phyloP scores from a whole-genome alignment of 164 flowering plant genomes.

The Aristolochia californica region DNA sequence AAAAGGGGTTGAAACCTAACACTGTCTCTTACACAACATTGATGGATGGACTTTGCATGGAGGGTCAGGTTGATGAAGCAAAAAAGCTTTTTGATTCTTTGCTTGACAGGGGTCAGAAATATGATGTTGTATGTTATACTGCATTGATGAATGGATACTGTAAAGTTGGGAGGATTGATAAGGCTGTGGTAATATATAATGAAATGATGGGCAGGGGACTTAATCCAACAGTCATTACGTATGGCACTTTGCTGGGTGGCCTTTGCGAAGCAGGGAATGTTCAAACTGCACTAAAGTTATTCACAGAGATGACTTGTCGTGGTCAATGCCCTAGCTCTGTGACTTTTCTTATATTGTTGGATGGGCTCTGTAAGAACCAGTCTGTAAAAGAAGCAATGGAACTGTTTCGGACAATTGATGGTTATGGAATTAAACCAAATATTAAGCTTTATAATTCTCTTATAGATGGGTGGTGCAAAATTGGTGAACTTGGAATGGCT shows the following conservation, averaged over 20 bases:
- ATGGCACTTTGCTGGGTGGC: constrained; percentile 34
- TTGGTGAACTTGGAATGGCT: too few species aligned
- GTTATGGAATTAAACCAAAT: too few species aligned
- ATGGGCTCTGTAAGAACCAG: constrained; percentile 3
- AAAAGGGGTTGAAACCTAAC: constrained; percentile 2
- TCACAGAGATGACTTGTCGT: constrained; percentile 48
- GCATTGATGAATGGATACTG: constrained; percentile 23
- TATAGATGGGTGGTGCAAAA: too few species aligned
- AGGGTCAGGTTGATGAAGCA: constrained; percentile 19
- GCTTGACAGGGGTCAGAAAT: constrained; percentile 36
- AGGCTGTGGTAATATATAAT: constrained; percentile 53
- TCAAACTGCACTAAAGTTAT: constrained; percentile 63
- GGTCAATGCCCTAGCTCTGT: constrained; percentile 46
- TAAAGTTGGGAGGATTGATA: constrained; percentile 40
- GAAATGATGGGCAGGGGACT: constrained; percentile 65
- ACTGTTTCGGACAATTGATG: too few species aligned
- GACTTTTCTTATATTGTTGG: constrained; percentile 56
- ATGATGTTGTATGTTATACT: constrained; percentile 74
- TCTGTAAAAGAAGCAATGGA: too few species aligned
- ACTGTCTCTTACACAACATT: constrained; percentile 6
- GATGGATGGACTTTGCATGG: constrained; percentile 9
- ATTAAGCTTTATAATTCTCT: too few species aligned
- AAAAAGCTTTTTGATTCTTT: constrained; percentile 45
- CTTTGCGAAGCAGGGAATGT: too few species aligned
- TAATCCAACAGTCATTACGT: constrained; percentile 76